Base-by-base conservation (phyloP, 1,284 basidiomycete genomes). In the Ganoderma meredithae region DNA sequence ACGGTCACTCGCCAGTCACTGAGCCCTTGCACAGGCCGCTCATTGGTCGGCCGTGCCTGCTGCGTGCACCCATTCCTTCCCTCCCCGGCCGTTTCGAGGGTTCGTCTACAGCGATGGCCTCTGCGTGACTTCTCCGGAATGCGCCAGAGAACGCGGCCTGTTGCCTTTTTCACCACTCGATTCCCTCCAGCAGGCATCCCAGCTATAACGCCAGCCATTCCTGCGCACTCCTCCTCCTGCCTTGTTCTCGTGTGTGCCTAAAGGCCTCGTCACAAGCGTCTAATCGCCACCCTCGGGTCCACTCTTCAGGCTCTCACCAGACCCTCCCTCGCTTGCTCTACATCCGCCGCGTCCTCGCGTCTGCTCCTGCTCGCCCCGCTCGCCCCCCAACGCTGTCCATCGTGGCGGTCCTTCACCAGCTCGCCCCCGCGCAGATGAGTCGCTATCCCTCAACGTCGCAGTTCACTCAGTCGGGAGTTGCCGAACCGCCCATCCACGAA, bases 401-500 rank as follows among this genome's bases (percentile, higher is more conserved):
- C 69, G 43, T 66, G 64, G 52, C 68, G 58, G 65, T 59, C 68
- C 47, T 66, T 22, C 55, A 41, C 60, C 53, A 39, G 25, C 49
- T 43, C n/a, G 41, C 64, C 59, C 58, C 69, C 64, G 64, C 62
- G 36, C 60, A 65, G 52, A 78, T 78, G 77, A 75, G 74, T 66
- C 73, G 72, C 68, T 75, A 72, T 68, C 71, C 68, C 60, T 69
- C 73, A 33, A 58, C 63, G 60, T 52, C 69, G 12, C 74, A 72
- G 64, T 72, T 69, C 58, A 36, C 64, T 27, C 39, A 69, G 40
- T 72, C 74, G 72, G 73, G 67, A 75, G 69, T 65, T 67, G 65
- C 74, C 71, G 74, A 68, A 22, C 47, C 63, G 39, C 36, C 66
- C 13, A 62, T 60, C 41, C 75, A 69, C 49, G 68, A 72, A 55